Conservation (phyloP, 2,329 filamentous ascomycete species). For the Tolypocladium nubicola region DNA sequence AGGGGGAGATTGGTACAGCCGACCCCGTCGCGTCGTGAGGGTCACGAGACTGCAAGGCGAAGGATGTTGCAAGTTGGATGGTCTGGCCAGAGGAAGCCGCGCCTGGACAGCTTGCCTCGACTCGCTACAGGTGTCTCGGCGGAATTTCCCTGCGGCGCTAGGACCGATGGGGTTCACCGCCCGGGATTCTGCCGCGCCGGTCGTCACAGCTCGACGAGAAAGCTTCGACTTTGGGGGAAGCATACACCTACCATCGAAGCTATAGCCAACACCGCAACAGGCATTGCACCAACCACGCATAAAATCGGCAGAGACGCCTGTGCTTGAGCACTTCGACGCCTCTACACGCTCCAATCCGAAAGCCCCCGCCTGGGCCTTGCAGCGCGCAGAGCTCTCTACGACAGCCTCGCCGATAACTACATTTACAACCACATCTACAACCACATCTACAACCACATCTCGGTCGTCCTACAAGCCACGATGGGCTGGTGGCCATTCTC, state of each 20-base stretch:
- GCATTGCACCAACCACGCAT: neutral
- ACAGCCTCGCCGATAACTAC: neutral
- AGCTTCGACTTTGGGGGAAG: neutral
- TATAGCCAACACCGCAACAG: neutral
- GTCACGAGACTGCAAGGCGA: neutral
- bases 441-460: neutral
- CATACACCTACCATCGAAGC: neutral
- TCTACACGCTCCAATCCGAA: neutral
- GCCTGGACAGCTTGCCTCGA: neutral
- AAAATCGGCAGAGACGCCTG: neutral
- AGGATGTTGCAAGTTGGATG: neutral
- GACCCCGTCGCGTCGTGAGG: neutral
- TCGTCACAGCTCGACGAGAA: neutral
- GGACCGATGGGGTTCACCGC: neutral
- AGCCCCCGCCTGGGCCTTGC: neutral
- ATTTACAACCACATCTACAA: neutral
- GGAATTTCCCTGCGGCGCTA: neutral
- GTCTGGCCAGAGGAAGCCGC: neutral
- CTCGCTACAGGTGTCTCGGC: neutral
- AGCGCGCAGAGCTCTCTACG: neutral
- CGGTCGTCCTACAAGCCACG: neutral
- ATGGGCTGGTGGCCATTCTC: constrained; percentile 42
- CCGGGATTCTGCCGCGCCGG: neutral
- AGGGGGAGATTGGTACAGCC: neutral
- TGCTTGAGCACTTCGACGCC: neutral